A percentile compares a stretch with the other conserved stretches of the same genome.
These are phyloP conservation scores for Pseudogymnoascus sp. DNA, from an alignment of 2,329 filamentous ascomycete genomes.

Conservation along the genomic window DNA sequence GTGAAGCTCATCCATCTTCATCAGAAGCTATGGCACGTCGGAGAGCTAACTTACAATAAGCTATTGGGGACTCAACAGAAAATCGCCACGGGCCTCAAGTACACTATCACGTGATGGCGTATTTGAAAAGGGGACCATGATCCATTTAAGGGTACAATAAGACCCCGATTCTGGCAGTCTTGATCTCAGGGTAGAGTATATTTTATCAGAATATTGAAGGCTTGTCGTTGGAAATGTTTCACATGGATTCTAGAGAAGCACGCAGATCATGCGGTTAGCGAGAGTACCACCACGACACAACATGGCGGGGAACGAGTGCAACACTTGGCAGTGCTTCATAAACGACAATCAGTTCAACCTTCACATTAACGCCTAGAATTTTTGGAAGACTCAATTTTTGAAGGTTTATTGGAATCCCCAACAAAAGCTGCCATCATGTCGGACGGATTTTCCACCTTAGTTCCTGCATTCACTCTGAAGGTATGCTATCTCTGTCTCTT, in stretches of 20 bases:
- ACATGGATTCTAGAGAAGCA: background rate
- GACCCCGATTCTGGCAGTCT: background rate
- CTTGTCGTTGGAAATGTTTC: constrained; percentile 1
- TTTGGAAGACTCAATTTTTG: background rate
- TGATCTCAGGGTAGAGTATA: background rate
- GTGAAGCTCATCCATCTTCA: background rate
- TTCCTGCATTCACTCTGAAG: constrained; percentile 7
- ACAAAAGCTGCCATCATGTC: background rate
- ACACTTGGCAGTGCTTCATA: background rate
- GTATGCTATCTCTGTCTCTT: constrained; percentile 18
- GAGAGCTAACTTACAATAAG: background rate
- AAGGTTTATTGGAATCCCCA: background rate
- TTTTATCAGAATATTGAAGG: background rate
- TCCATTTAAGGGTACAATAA: background rate
- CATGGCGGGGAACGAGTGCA: background rate
- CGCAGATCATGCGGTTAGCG: background rate
- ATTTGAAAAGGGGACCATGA: background rate
- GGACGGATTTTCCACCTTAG: constrained; percentile 1
- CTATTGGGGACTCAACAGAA: background rate
- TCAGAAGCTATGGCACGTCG: background rate
- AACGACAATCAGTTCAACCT: background rate
- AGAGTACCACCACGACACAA: background rate
- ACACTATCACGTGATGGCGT: background rate
- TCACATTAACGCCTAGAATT: background rate
- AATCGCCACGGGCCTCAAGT: background rate